Percentiles rank a stretch among this genome's conserved stretches.
Conservation (phyloP, 257 asterid species). For the Vinca minor region DNA sequence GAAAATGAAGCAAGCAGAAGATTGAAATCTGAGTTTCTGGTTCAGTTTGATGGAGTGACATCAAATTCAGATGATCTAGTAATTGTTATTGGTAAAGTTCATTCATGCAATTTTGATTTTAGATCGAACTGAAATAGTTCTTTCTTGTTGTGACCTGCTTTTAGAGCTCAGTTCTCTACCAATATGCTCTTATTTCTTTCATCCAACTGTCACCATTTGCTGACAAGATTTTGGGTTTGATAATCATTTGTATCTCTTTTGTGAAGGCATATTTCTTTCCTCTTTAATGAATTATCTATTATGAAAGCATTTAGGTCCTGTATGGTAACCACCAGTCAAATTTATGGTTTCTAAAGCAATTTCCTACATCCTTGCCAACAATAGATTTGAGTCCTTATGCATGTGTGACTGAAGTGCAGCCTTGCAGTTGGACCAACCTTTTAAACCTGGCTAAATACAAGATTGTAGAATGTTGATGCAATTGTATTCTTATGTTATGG, state of each 20-base stretch:
- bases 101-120: slow-evolving; percentile 7
- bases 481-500: not conserved
- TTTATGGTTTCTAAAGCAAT: not conserved
- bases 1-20: slow-evolving; percentile 99
- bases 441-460: no score
- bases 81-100: slow-evolving; percentile 72
- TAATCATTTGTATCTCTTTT: not conserved
- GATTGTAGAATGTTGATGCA: no score
- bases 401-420: not conserved
- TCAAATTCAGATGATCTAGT: slow-evolving; percentile 79
- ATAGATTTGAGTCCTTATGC: not conserved
- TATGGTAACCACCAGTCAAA: not conserved
- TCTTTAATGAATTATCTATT: not conserved
- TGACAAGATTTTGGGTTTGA: not conserved
- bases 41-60: slow-evolving; percentile 94
- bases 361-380: not conserved
- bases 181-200: not conserved
- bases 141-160: not conserved
- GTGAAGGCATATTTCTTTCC: not conserved
- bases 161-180: not conserved
- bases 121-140: not conserved
- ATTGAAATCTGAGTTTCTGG: slow-evolving; percentile 87
- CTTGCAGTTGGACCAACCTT: not conserved
- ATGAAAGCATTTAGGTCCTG: not conserved
- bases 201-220: not conserved